Percentiles rank a stretch among this genome's conserved stretches.
phyloP scores from a whole-genome alignment of 495 filamentous ascomycete species.

The Aspergillus sparsus region DNA sequence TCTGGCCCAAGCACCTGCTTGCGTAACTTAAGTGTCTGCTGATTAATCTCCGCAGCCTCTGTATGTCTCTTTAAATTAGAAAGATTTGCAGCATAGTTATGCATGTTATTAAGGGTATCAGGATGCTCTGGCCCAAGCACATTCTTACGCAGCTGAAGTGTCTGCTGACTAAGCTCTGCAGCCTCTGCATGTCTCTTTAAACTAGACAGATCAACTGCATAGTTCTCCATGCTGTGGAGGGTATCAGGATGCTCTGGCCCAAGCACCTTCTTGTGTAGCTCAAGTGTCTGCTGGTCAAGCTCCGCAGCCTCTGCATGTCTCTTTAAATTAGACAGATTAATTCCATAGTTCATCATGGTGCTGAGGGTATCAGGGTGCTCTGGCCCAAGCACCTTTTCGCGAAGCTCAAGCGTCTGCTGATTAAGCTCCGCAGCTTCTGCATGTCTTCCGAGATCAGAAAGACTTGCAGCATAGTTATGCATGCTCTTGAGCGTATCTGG shows the following conservation, averaged over 20 bases:
- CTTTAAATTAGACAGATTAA: neutral
- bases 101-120: neutral
- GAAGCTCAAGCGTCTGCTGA: neutral
- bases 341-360: neutral
- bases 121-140: neutral
- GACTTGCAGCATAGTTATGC: neutral
- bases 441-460: neutral
- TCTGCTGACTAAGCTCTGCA: neutral
- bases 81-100: neutral
- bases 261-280: neutral
- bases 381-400: neutral
- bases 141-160: neutral
- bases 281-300: neutral
- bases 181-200: neutral
- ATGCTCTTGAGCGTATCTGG: neutral
- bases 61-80: too few relatives aligned
- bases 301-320: neutral
- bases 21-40: neutral
- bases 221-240: neutral
- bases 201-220: neutral
- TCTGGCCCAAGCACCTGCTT: neutral
- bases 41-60: neutral
- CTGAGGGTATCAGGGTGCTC: neutral
- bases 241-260: neutral
- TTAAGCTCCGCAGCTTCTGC: neutral